Evolutionary conservation across 2,329 filamentous ascomycete species (phyloP).

Genomic region (Penicillium sp.): DNA sequence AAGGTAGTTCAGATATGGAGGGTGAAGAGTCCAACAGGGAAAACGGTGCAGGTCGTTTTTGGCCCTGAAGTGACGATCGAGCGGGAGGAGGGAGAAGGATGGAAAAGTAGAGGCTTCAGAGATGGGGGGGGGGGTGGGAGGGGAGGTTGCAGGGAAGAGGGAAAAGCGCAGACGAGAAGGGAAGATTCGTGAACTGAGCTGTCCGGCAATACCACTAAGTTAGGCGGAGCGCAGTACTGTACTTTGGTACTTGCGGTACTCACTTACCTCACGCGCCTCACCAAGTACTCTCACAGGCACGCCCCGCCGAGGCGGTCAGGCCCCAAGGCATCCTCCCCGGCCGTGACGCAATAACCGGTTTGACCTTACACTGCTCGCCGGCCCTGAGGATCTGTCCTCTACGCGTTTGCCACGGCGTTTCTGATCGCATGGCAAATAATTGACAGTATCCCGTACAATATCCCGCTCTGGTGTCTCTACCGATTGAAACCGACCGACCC

Average conservation of each 20-base stretch:
- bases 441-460: no score
- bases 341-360: neutral
- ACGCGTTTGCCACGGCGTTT: no score
- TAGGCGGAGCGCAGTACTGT: slow-evolving; percentile 16
- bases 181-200: slow-evolving; percentile 27
- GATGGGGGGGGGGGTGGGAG: slow-evolving; percentile 13
- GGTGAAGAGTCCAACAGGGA: slow-evolving; percentile 26
- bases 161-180: slow-evolving; percentile 10
- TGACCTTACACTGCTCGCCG: no score
- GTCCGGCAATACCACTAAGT: slow-evolving; percentile 20
- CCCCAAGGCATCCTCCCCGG: slow-evolving; percentile 10
- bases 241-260: no score
- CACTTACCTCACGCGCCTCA: no score
- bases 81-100: slow-evolving; percentile 1
- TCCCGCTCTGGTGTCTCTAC: no score
- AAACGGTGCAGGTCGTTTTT: slow-evolving; percentile 47
- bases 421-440: no score
- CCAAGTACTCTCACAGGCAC: no score
- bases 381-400: no score
- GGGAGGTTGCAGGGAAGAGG: slow-evolving; percentile 15
- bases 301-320: slow-evolving; percentile 24
- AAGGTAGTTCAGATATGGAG: slow-evolving; percentile 28
- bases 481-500: no score
- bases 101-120: slow-evolving; percentile 9
- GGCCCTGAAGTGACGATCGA: slow-evolving; percentile 27